These are phyloP conservation scores for Cudoniella acicularis DNA, from an alignment of 495 filamentous ascomycete genomes.

Conservation along the genomic window DNA sequence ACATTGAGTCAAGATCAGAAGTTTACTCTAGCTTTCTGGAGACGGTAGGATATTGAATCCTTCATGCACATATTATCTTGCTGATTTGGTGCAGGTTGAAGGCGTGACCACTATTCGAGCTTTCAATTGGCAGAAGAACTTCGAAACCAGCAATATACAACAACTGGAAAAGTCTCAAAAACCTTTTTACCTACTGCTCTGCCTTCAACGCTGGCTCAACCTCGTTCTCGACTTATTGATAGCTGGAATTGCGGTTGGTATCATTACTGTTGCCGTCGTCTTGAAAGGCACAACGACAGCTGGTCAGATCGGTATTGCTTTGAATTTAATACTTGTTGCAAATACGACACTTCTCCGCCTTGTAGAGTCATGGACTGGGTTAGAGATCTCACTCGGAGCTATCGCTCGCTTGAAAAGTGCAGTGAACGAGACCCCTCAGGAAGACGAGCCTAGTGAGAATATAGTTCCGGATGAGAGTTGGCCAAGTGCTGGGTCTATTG, in stretches of 20 bases:
- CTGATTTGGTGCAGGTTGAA: constrained; percentile 20
- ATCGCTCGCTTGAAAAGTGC: constrained; percentile 35
- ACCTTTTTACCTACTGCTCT: constrained; percentile 41
- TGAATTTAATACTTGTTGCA: constrained; percentile 2
- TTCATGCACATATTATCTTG: not conserved
- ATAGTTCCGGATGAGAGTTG: constrained; percentile 12
- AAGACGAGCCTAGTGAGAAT: constrained; percentile 24
- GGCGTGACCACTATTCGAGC: constrained; percentile 39
- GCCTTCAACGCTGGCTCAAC: constrained; percentile 40
- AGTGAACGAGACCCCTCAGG: constrained; percentile 30
- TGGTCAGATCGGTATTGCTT: constrained; percentile 5
- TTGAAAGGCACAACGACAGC: constrained; percentile 26
- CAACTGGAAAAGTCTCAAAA: constrained; percentile 37
- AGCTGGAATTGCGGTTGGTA: constrained; percentile 29
- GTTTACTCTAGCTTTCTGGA: constrained; percentile 45
- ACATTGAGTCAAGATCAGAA: constrained; percentile 39
- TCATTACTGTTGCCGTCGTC: constrained; percentile 30
- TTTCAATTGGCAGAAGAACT: constrained; percentile 30
- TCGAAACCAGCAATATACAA: constrained; percentile 1
- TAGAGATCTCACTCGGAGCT: constrained; percentile 37
- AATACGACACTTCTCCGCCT: constrained; percentile 16
- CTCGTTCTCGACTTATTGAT: constrained; percentile 37
- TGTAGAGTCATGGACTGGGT: constrained; percentile 7
- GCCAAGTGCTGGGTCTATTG: constrained; percentile 37
- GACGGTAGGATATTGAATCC: constrained; percentile 23